phyloP scores from a whole-genome alignment of 2,329 filamentous ascomycete genomes.

The Sclerotinia minor region DNA sequence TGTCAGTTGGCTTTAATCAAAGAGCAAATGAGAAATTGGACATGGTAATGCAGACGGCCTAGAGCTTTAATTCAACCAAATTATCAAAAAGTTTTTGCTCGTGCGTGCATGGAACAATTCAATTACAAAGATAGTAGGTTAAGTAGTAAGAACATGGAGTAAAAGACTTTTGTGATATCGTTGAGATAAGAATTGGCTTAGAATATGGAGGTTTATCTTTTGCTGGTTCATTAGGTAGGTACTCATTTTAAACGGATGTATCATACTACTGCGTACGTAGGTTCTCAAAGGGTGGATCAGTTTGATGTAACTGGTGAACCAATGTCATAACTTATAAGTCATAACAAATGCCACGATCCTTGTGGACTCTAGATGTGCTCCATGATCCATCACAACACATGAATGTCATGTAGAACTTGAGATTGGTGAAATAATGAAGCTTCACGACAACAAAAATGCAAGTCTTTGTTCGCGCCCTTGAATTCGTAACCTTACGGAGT shows the following conservation, averaged over 20 bases:
- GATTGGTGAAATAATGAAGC: not conserved
- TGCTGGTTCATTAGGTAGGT: not conserved
- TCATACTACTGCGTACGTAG: too few species aligned
- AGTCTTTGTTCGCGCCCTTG: constrained; percentile 3
- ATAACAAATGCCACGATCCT: constrained; percentile 20
- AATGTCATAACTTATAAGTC: too few species aligned
- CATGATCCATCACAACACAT: constrained; percentile 3
- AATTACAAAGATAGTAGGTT: not conserved
- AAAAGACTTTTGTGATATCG: too few species aligned
- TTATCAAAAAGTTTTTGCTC: too few species aligned
- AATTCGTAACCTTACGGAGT: constrained; percentile 8
- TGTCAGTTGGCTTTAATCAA: too few species aligned
- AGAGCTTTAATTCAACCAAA: not conserved
- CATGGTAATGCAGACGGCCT: not conserved
- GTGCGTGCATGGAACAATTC: not conserved
- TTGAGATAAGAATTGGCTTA: not conserved
- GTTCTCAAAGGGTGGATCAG: not conserved
- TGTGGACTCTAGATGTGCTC: not conserved
- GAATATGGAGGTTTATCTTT: not conserved
- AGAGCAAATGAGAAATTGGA: not conserved
- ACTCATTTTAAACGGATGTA: not conserved
- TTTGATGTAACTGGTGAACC: not conserved
- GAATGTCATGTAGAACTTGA: constrained; percentile 12
- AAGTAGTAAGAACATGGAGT: not conserved
- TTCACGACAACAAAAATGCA: not conserved